Evolutionary conservation across 2,329 filamentous ascomycete species (phyloP).

Genomic region (Talaromyces marneffei): DNA sequence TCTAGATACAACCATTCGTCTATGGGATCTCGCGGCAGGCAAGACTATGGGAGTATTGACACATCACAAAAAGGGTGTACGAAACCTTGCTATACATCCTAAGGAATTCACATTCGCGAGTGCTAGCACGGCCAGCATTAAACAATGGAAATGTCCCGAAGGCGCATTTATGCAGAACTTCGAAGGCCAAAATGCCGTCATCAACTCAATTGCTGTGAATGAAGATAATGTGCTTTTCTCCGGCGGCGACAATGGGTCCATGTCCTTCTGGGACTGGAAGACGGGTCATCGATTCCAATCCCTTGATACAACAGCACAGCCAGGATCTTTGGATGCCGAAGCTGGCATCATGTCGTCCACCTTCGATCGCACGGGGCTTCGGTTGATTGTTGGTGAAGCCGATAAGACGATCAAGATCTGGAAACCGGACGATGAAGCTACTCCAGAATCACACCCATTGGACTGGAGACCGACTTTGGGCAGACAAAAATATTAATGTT

Average conservation of each 20-base stretch:
- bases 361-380: constrained; percentile 81
- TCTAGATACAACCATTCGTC: constrained; percentile 79
- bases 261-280: constrained; percentile 99
- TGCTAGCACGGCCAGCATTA: constrained; percentile 87
- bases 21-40: constrained; percentile 94
- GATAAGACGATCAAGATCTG: constrained; percentile 99
- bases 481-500: constrained; percentile 63
- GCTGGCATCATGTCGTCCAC: constrained; percentile 90
- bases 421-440: constrained; percentile 88
- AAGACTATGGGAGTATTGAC: constrained; percentile 95
- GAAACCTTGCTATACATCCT: constrained; percentile 76
- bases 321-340: constrained; percentile 88
- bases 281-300: constrained; percentile 86
- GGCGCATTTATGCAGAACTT: constrained; percentile 99
- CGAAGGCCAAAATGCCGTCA: constrained; percentile 90
- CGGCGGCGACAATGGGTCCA: constrained; percentile 90
- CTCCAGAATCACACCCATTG: constrained; percentile 82
- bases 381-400: constrained; percentile 88
- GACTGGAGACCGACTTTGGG: constrained; percentile 83
- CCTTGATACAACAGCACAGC: constrained; percentile 86
- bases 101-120: constrained; percentile 94
- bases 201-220: constrained; percentile 90
- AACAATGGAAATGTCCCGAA: constrained; percentile 98
- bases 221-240: constrained; percentile 94
- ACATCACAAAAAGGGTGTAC: constrained; percentile 96